phyloP scores from a whole-genome alignment of 495 filamentous ascomycete species.

The Aspergillus affinis region DNA sequence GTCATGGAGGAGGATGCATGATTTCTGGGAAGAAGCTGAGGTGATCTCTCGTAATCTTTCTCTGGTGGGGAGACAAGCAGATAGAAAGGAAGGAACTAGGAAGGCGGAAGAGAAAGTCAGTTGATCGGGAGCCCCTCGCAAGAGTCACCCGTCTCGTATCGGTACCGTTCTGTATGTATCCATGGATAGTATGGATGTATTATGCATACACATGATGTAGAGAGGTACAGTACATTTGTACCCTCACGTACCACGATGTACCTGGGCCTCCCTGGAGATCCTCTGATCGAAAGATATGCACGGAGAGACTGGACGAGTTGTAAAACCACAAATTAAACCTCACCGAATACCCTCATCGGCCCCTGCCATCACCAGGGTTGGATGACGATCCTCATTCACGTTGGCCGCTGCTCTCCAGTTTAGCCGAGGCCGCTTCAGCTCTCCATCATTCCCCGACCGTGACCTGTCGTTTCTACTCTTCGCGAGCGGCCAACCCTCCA shows the following conservation, averaged over 20 bases:
- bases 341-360: not conserved
- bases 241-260: too few species aligned
- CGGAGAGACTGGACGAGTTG: too few species aligned
- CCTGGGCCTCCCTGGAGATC: too few species aligned
- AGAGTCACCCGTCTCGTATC: not conserved
- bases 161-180: not conserved
- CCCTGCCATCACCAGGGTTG: not conserved
- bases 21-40: slow-evolving; percentile 5
- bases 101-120: slow-evolving; percentile 2
- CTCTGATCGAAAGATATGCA: too few species aligned
- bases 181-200: too few species aligned
- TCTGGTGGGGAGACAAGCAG: too few species aligned
- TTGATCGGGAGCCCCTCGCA: not conserved
- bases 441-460: slow-evolving; percentile 17
- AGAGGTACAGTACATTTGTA: too few species aligned
- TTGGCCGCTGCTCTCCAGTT: slow-evolving; percentile 10
- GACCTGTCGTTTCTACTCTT: slow-evolving; percentile 9
- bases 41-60: not conserved
- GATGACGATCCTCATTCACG: slow-evolving; percentile 1
- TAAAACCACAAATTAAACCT: not conserved
- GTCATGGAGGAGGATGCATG: slow-evolving; percentile 16
- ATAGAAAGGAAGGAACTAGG: not conserved
- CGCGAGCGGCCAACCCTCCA: too few species aligned
- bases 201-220: too few species aligned
- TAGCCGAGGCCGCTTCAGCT: slow-evolving; percentile 39